Evolutionary conservation across 805 yeast species (phyloP).

Genomic region (Yarrowia sp.): DNA sequence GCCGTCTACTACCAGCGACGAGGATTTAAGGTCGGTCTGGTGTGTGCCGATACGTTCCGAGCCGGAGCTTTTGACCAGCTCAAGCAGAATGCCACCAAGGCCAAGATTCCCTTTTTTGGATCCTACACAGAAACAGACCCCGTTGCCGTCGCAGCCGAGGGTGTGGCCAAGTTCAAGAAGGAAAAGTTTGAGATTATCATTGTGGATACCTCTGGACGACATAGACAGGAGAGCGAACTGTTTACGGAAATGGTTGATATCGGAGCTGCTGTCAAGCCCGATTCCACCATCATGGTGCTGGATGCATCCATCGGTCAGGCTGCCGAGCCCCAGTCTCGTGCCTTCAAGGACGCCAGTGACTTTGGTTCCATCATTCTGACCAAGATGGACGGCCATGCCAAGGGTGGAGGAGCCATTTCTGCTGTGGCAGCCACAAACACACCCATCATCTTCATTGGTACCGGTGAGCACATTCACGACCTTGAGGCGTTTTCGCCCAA

Average conservation of each 20-base stretch:
- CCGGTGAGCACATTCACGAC: constrained; percentile 95
- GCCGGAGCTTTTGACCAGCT: constrained; percentile 99
- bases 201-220: constrained; percentile 98
- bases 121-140: constrained; percentile 96
- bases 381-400: constrained; percentile 98
- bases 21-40: constrained; percentile 92
- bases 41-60: constrained; percentile 98
- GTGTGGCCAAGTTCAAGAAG: constrained; percentile 85
- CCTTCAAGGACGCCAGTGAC: constrained; percentile 87
- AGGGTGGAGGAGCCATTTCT: constrained; percentile 98
- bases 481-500: constrained; percentile 87
- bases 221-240: constrained; percentile 86
- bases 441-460: constrained; percentile 94
- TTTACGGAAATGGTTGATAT: constrained; percentile 95
- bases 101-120: constrained; percentile 91
- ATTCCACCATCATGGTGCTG: constrained; percentile 94
- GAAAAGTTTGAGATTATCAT: constrained; percentile 90
- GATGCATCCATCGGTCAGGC: constrained; percentile 99
- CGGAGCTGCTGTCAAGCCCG: constrained; percentile 81
- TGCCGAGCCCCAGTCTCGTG: constrained; percentile 90
- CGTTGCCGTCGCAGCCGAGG: constrained; percentile 83
- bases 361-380: constrained; percentile 95
- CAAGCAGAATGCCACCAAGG: constrained; percentile 94
- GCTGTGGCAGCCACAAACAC: constrained; percentile 97
- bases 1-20: constrained; percentile 92